Evolutionary conservation across 176 grass and related monocot genomes (phyloP).

Genomic region (Ananas comosus): DNA sequence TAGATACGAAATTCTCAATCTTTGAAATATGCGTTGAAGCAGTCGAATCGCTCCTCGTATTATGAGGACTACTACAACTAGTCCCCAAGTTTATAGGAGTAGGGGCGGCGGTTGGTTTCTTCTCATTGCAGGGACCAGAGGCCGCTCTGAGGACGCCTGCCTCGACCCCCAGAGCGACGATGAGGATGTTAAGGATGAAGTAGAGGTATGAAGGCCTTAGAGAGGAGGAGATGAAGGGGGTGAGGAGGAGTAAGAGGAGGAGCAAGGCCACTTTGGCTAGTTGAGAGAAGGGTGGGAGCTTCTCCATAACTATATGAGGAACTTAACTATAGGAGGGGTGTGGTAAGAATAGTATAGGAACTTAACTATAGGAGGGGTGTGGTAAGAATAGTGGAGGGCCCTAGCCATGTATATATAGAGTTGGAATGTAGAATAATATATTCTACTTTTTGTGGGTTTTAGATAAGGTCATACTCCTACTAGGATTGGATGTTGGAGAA

Average conservation of each 20-base stretch:
- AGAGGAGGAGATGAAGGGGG: conserved; percentile 35
- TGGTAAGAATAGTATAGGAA: conserved; percentile 4
- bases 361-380: not conserved
- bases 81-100: not conserved
- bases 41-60: not conserved
- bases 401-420: conserved; percentile 1
- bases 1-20: too few relatives aligned
- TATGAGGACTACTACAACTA: not conserved
- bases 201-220: conserved; percentile 52
- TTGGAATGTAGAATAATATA: not conserved
- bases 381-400: conserved; percentile 7
- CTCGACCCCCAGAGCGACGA: conserved; percentile 43
- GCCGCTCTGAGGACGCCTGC: conserved; percentile 39
- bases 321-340: not conserved
- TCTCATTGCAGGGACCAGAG: conserved; percentile 27
- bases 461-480: too few relatives aligned
- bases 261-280: conserved; percentile 35
- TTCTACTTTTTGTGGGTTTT: too few relatives aligned
- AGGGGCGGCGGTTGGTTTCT: conserved; percentile 8
- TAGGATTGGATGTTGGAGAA: too few relatives aligned
- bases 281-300: conserved; percentile 26
- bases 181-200: conserved; percentile 60
- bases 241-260: conserved; percentile 35
- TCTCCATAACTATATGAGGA: conserved; percentile 16
- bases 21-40: too few relatives aligned